Evolutionary conservation across 2,329 filamentous ascomycete species (phyloP).

Genomic region (Salinomyces thailandicus): DNA sequence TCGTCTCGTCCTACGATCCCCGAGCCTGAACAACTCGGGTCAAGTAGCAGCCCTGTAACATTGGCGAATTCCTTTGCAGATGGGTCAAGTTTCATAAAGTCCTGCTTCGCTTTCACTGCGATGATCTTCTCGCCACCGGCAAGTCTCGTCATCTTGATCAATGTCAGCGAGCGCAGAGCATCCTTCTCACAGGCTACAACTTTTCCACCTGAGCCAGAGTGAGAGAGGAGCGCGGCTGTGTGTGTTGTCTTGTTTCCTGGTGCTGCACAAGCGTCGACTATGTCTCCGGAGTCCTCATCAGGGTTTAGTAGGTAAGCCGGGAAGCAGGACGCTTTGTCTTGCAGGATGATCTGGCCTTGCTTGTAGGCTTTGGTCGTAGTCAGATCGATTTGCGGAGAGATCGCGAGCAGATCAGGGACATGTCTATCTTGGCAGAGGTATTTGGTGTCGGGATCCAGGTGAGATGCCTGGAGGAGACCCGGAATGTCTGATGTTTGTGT

Average conservation of each 20-base stretch:
- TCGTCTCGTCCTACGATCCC: conserved; percentile 87
- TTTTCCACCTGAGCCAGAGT: conserved; percentile 21
- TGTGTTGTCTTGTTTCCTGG: conserved; percentile 98
- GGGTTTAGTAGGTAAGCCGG: conserved; percentile 79
- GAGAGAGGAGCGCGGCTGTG: conserved; percentile 60
- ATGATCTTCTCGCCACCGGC: conserved; percentile 62
- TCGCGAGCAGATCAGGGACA: conserved; percentile 71
- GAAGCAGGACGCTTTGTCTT: conserved; percentile 96
- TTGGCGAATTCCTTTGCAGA: conserved; percentile 47
- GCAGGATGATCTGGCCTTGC: conserved; percentile 70
- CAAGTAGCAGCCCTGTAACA: conserved; percentile 76
- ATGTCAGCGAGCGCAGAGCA: conserved; percentile 55
- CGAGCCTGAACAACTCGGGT: conserved; percentile 91
- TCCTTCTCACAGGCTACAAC: conserved; percentile 80
- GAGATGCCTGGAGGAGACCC: conserved; percentile 45
- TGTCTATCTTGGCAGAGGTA: conserved; percentile 64
- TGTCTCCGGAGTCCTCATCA: conserved; percentile 54
- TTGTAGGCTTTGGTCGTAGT: conserved; percentile 63
- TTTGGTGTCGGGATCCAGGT: conserved; percentile 30
- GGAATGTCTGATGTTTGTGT: conserved; percentile 35
- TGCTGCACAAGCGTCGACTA: conserved; percentile 88
- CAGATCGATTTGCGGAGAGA: conserved; percentile 62
- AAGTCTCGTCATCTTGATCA: conserved; percentile 73
- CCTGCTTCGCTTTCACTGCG: conserved; percentile 59
- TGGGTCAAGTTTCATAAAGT: conserved; percentile 72